Evolutionary conservation across 345 rosid genomes (phyloP).

Genomic region (Cardamine resedifolia): DNA sequence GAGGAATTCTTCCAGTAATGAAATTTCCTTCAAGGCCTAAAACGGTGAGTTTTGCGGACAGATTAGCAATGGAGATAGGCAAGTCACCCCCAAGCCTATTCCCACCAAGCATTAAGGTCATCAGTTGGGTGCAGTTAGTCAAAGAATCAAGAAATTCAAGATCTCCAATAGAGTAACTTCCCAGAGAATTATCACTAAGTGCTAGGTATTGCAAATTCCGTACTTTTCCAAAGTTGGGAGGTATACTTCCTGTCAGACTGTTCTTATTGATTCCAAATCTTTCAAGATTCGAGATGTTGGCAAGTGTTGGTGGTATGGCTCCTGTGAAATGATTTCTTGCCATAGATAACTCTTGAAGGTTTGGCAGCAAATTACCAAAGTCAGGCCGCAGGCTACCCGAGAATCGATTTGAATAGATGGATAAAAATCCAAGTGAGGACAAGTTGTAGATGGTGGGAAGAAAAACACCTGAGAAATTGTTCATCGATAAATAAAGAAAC

Average conservation of each 20-base stretch:
- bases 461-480: not conserved
- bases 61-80: not conserved
- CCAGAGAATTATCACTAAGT: accelerated
- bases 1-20: constrained; percentile 10
- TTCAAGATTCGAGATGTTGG: not conserved
- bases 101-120: accelerated
- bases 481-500: accelerated
- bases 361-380: not conserved
- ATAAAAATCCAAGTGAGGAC: not conserved
- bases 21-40: accelerated
- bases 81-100: constrained; percentile 11
- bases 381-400: not conserved
- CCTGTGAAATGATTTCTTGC: not conserved
- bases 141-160: constrained; percentile 20
- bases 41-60: not conserved
- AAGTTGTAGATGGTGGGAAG: not conserved
- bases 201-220: not conserved
- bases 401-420: accelerated
- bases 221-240: not conserved
- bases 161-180: not conserved
- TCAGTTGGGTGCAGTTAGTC: not conserved
- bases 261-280: too few relatives aligned
- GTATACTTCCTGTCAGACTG: not conserved
- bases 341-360: accelerated
- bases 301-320: not conserved